Evolutionary conservation across 352 stramenopile genomes (phyloP), one percentile per base, ranked within the genome.

Genomic region (Phytophthora hibernalis): DNA sequence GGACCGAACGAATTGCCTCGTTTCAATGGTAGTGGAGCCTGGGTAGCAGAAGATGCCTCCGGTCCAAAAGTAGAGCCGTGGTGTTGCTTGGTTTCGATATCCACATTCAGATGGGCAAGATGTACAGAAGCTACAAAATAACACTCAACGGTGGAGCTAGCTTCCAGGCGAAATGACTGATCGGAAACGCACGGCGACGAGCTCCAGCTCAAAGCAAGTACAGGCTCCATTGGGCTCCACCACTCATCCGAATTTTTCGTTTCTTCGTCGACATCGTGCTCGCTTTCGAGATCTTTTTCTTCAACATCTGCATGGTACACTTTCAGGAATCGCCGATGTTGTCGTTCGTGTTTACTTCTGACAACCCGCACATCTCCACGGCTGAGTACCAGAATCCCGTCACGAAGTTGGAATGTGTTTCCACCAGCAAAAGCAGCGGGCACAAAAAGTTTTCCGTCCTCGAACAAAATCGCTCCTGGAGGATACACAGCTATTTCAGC

Each of bases 101-200:
- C 54, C 51, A 37, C 31, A 30, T 22, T 31, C 22, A 71, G 47
- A 66, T 72, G 50, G 45, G 51, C 56, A 49, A 87, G 43, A 70
- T 83, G 67, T 2, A 5, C 45, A 0, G 55, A 49, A 21, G 87
- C 80, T 15, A 91, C 63, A 56, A 80, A 89, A 52, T 83, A 90
- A 24, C 83, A 91, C 45, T 88, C 79, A 13, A 86, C 79, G 9
- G 62, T 68, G 11, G 74, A 79, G 2, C 69, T 55, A 10, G 83
- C 83, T 59, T 82, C 58, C 12, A 79, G 54, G 1, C 57, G 71
- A 43, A 65, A 63, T n/a, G 44, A 62, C 21, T 53, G 24, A 26
- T 55, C 54, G 10, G 49, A 51, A 5, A 76, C 76, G 21, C 6
- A 63, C 3, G 61, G 55, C 28, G 60, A 64, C 10, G 35, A 51